Evolutionary conservation across 148 eudicot species (phyloP).

Genomic region (Persicaria maculosa): DNA sequence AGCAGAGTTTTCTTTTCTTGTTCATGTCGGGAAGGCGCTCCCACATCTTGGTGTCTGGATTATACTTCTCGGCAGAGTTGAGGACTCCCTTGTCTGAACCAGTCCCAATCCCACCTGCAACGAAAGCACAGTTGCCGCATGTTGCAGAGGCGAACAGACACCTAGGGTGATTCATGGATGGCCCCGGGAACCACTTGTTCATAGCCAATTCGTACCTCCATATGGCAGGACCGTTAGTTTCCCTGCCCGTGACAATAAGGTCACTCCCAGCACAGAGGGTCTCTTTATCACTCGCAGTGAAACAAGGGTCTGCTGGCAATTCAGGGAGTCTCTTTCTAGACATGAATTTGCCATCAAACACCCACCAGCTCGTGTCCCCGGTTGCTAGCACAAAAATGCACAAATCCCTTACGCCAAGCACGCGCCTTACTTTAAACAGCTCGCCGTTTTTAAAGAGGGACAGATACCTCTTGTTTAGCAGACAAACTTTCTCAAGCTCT

Average conservation of each 20-base stretch:
- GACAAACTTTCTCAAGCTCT: conserved; percentile 23
- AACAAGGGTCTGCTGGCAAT: conserved; percentile 33
- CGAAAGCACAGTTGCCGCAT: conserved; percentile 30
- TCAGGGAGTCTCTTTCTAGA: conserved; percentile 24
- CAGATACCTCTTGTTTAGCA: conserved; percentile 13
- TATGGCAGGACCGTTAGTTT: conserved; percentile 26
- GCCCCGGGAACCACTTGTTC: conserved; percentile 42
- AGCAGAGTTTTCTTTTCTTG: conserved; percentile 39
- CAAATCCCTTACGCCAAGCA: conserved; percentile 32
- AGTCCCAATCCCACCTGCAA: conserved; percentile 41
- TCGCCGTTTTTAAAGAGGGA: conserved; percentile 36
- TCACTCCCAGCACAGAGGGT: conserved; percentile 48
- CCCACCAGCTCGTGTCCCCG: conserved; percentile 44
- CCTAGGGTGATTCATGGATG: conserved; percentile 45
- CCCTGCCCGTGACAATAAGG: conserved; percentile 44
- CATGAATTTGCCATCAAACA: conserved; percentile 37
- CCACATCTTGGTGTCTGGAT: conserved; percentile 44
- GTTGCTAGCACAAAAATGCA: conserved; percentile 51
- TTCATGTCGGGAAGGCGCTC: conserved; percentile 56
- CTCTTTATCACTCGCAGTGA: conserved; percentile 33
- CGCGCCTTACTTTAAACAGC: conserved; percentile 40
- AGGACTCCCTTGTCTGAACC: conserved; percentile 17
- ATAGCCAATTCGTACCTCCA: conserved; percentile 47
- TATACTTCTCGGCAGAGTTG: conserved; percentile 29
- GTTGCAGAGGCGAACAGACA: conserved; percentile 61